Evolutionary conservation across 495 filamentous ascomycete genomes (phyloP), one percentile per base, ranked within the genome.

Genomic region (Trichoderma parareesei): DNA sequence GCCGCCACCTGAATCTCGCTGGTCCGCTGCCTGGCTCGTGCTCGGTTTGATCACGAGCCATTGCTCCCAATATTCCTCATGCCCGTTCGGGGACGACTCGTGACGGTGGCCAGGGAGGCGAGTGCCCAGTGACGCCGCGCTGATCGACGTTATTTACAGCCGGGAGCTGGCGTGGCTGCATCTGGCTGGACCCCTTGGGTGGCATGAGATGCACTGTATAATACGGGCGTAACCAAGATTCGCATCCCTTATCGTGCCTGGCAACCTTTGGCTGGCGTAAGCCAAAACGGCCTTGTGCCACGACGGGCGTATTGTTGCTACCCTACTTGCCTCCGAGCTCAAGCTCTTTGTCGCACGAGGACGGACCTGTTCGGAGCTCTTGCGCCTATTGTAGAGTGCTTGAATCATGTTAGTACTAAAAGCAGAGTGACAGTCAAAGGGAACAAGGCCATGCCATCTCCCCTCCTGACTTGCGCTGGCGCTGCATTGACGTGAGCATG

Each of bases 81-180:
- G 27, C 53, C 53, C 8, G 8, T 57, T 57, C 18, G 27, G 20
- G 53, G 27, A 57, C 9, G 27, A 16, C 53, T 57, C 53, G 53
- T 57, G 53, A 57, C 53, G 53, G 33, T 14, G 53, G 33, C 20
- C 33, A 57, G 53, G 53, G 53, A 57, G 53, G 6, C 16, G 53
- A 20, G 35, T 20, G 53, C 37, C 53, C 53, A 57, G 53, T 57
- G 53, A 57, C 27, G 27, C 33, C 53, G 8, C 11, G 53, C 53
- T 57, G 53, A 57, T 57, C 53, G 37, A 57, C 53, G 53, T 57
- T 57, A 57, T 57, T 57, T 57, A 57, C 53, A 57, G 53, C 20
- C 53, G 33, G 18, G 46, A n/a, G 43, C 48, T 33, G 48, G n/a
- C 48, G 20, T 18, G 53, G 53, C 33, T 57, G 53, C 33, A 37